Evolutionary conservation across 2,329 filamentous ascomycete genomes (phyloP).

Genomic region (Trichoderma sp.): DNA sequence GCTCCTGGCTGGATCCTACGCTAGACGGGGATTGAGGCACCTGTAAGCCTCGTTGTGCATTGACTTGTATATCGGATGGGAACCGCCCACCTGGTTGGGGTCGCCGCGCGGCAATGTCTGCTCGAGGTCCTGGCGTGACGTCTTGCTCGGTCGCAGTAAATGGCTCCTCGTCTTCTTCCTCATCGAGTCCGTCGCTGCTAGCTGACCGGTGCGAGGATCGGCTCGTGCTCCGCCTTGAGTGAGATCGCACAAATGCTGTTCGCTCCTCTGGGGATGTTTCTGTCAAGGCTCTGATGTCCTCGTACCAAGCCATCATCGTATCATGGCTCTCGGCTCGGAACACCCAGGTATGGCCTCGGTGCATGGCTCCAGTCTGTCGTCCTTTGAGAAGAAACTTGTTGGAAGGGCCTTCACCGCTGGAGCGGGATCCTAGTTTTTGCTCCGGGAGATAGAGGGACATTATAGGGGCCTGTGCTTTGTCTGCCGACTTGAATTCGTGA

Average conservation of each 20-base stretch:
- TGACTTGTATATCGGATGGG: conserved; percentile 88
- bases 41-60: conserved; percentile 75
- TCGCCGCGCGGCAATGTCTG: conserved; percentile 60
- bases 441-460: conserved; percentile 96
- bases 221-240: conserved; percentile 77
- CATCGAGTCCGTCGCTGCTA: conserved; percentile 78
- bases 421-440: conserved; percentile 93
- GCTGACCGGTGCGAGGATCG: conserved; percentile 61
- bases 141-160: conserved; percentile 53
- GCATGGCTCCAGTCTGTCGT: conserved; percentile 88
- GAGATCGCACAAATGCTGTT: conserved; percentile 80
- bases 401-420: conserved; percentile 76
- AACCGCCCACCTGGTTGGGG: conserved; percentile 94
- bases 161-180: conserved; percentile 68
- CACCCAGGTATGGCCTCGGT: conserved; percentile 75
- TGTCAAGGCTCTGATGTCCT: conserved; percentile 86
- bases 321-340: conserved; percentile 76
- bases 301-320: conserved; percentile 96
- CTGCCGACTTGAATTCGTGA: conserved; percentile 98
- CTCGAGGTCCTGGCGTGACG: conserved; percentile 49
- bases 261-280: conserved; percentile 88
- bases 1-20: conserved; percentile 66
- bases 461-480: conserved; percentile 85
- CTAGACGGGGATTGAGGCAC: conserved; percentile 78
- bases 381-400: conserved; percentile 99